Percentiles rank a stretch among this genome's conserved stretches.
phyloP scores from a whole-genome alignment of 2,329 filamentous ascomycete species.

The Phoma sp. region DNA sequence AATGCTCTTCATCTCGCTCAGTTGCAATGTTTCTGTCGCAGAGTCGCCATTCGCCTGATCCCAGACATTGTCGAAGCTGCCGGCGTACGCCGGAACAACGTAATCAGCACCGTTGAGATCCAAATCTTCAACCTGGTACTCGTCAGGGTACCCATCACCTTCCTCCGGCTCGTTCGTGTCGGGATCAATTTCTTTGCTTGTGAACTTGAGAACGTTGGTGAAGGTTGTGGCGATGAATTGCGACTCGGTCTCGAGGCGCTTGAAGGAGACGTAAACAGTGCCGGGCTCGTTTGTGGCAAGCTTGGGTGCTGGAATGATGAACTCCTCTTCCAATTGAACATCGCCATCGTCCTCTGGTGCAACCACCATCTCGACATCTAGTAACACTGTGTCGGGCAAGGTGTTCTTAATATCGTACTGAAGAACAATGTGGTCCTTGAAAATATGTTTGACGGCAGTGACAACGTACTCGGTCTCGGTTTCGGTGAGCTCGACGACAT shows the following conservation, averaged over 20 bases:
- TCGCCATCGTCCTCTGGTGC: constrained; percentile 86
- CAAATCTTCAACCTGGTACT: constrained; percentile 95
- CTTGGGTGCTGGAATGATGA: constrained; percentile 87
- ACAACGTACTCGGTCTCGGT: constrained; percentile 98
- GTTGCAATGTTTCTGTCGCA: constrained; percentile 86
- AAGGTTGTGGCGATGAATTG: constrained; percentile 82
- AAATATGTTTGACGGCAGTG: constrained; percentile 91
- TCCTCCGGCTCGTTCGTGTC: constrained; percentile 93
- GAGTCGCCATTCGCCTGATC: constrained; percentile 91
- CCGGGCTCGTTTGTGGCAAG: constrained; percentile 85
- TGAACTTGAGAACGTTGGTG: constrained; percentile 94
- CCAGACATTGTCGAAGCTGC: constrained; percentile 96
- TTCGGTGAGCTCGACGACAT: constrained; percentile 87
- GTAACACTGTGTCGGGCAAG: constrained; percentile 72
- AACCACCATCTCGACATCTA: constrained; percentile 68
- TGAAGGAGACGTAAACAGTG: constrained; percentile 94
- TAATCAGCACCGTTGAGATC: constrained; percentile 93
- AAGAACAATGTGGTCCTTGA: constrained; percentile 94
- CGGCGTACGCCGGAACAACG: constrained; percentile 88
- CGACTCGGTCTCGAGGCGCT: constrained; percentile 75
- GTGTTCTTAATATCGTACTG: constrained; percentile 99
- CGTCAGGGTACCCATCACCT: constrained; percentile 84
- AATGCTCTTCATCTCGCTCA: constrained; percentile 89
- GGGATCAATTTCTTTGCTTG: constrained; percentile 96
- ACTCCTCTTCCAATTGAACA: constrained; percentile 73